Base-by-base conservation (phyloP, 2,329 filamentous ascomycete genomes). In the Fusarium coffeatum region DNA sequence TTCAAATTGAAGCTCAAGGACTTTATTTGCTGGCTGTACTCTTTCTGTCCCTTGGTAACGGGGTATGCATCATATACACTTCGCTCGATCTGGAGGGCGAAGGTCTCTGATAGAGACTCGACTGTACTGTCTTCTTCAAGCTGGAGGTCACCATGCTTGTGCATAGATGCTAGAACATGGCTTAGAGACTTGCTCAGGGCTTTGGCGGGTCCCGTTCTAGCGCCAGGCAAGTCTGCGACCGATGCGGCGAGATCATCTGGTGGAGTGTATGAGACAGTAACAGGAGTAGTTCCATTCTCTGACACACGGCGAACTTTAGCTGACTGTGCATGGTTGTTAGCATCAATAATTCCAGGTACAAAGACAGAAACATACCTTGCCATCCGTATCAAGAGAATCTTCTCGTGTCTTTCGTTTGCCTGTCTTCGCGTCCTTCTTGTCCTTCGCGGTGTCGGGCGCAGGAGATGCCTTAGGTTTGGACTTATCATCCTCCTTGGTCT, bases 1-100 rank as follows among this genome's bases (percentile, higher is more conserved):
- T 97, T 97, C 65, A 98, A 84, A 81, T 98, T 98, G 81, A 93
- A 92, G 50, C 89, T 84, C 71, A 99, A 87, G 46, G 91, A 89
- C 68, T 93, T 90, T 73, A 94, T 87, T 80, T 97, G 88, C 34
- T 83, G 82, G 16, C 77, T 83, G 72, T 89, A 89, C 54, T 88
- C 82, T 61, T 83, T 82, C 25, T 84, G 82, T 16, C 79, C 78
- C 68, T 79, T 81, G 43, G 72, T 78, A 34, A 80, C 81, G 1
- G 84, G 82, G 59, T 90, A 86, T 0, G 84, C 85, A 66, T 87
- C 86, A 60, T 86, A 83, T 16, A 90, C 86, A 6, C 88, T 88
- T 74, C 93, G 89, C 82, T 98, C 94, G 66, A 98, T 91, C 69
- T 93, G 88, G 27, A 97, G 82, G 16, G 92, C 92, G 47, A 94